Evolutionary conservation across 768 basidiomycete species (phyloP).

Genomic region (Omphalotus guepiniiformis): DNA sequence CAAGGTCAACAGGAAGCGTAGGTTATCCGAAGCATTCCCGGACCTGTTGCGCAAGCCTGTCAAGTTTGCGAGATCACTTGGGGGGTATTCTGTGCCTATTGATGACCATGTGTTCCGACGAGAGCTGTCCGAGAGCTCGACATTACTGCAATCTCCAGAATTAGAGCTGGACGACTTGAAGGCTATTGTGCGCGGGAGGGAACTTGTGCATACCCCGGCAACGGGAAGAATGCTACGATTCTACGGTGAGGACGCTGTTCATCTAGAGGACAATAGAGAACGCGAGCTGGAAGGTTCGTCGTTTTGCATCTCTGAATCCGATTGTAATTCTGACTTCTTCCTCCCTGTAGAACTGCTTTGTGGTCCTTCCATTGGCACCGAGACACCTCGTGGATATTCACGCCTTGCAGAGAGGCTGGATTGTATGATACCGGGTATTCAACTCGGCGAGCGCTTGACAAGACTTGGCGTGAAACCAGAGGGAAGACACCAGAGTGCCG

Average conservation of each 20-base stretch:
- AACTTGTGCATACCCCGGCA: background rate
- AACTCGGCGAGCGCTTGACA: slow-evolving; percentile 38
- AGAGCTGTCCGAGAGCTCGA: background rate
- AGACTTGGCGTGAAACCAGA: slow-evolving; percentile 13
- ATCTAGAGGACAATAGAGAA: background rate
- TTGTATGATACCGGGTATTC: slow-evolving; percentile 41
- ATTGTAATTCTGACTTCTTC: slow-evolving; percentile 2
- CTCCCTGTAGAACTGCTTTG: slow-evolving; percentile 35
- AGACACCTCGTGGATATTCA: slow-evolving; percentile 34
- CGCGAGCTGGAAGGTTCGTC: slow-evolving; percentile 5
- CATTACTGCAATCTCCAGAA: background rate
- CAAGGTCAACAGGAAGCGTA: slow-evolving; percentile 1
- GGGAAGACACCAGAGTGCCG: slow-evolving; percentile 36
- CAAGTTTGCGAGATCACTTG: background rate
- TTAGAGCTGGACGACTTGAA: slow-evolving; percentile 1
- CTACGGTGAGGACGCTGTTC: background rate
- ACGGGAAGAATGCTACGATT: background rate
- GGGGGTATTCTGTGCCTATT: background rate
- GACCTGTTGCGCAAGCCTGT: background rate
- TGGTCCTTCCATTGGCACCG: slow-evolving; percentile 36
- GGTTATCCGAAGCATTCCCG: slow-evolving; percentile 6
- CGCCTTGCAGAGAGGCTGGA: slow-evolving; percentile 36
- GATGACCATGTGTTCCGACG: background rate
- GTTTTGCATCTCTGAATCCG: background rate
- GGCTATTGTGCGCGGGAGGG: slow-evolving; percentile 2